Base-by-base conservation (phyloP, 371 early-diverging fungal genomes). In the Sporodiniella umbellata region DNA sequence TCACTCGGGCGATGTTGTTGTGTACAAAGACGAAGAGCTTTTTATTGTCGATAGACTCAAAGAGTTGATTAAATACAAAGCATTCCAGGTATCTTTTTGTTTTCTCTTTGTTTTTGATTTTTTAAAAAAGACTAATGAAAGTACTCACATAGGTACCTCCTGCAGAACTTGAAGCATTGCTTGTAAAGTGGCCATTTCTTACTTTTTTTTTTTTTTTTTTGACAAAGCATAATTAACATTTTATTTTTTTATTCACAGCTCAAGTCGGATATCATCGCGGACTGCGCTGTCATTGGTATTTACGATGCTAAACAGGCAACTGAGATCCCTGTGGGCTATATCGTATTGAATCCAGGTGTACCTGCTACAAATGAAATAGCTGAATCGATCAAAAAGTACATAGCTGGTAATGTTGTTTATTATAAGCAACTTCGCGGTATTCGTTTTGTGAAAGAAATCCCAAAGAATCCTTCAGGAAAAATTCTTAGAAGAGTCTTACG, bases 1-100 rank as follows among this genome's bases (percentile, higher is more conserved):
- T 40, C 91, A 87, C 49, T 88, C 91, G 0, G 94, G 93, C 14
- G 96, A 95, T 60, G 66, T 94, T 35, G 93, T 80, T 4, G 51
- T 78, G 5, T 84, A 87, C 52, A 53, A 62, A 8, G 42, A 83
- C 14, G 83, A 80, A 2, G 62, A 73, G 49, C 78, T 89, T 43
- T 81, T 56, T 48, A 76, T 89, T 23, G 80, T 79, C 2, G 90
- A 87, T 57, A 78, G 90, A 17, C 62, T 83, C 12, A 90, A 90
- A 67, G 90, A 90, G 48, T 66, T 90, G 48, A 88, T 90, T 51
- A 84, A 73, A 61, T 88, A 82, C 62, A 88, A 88, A 45, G 90
- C 88, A 0, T 88, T 86, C 72, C 90, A 74, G 17, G 35, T 35
- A 35, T 11, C 7, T 31, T 31, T 8, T 31, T 1, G 12, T 2